These are phyloP conservation scores for Xylariales sp. DNA, from an alignment of 2,329 filamentous ascomycete genomes.

Conservation along the genomic window DNA sequence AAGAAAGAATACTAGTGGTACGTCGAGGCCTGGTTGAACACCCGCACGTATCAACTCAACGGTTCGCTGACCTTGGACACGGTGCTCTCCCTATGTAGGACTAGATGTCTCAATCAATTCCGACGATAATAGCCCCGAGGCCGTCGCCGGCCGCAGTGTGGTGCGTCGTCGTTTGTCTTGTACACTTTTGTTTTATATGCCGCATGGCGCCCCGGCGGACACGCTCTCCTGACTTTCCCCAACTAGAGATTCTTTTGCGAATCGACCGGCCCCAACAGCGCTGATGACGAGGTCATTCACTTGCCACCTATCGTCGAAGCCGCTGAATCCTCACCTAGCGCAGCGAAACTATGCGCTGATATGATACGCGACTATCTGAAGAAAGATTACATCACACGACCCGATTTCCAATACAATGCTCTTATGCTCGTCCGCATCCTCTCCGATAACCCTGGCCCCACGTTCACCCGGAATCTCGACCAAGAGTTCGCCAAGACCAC, in stretches of 20 bases:
- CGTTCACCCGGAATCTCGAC: slow-evolving; percentile 92
- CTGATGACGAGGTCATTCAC: slow-evolving; percentile 89
- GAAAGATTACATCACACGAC: slow-evolving; percentile 72
- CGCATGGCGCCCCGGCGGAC: background rate
- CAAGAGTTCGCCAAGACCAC: slow-evolving; percentile 81
- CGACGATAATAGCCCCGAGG: slow-evolving; percentile 72
- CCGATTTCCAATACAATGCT: slow-evolving; percentile 91
- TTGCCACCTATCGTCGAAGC: slow-evolving; percentile 94
- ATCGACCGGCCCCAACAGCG: slow-evolving; percentile 69
- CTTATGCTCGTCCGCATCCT: slow-evolving; percentile 96
- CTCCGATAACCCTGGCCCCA: slow-evolving; percentile 87
- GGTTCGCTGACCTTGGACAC: slow-evolving; percentile 22
- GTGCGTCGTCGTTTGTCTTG: slow-evolving; percentile 58
- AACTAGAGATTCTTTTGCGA: slow-evolving; percentile 83
- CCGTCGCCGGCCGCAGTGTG: slow-evolving; percentile 72
- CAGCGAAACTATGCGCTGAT: slow-evolving; percentile 83
- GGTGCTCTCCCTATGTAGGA: slow-evolving; percentile 28
- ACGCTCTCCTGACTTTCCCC: slow-evolving; percentile 36
- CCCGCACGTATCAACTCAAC: background rate
- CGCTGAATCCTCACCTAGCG: slow-evolving; percentile 89
- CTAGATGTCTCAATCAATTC: slow-evolving; percentile 46
- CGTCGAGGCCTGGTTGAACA: slow-evolving; percentile 8
- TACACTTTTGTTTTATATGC: slow-evolving; percentile 22
- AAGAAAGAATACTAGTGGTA: slow-evolving; percentile 56
- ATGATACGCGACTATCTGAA: slow-evolving; percentile 85